These are phyloP conservation scores for Fusarium sp. DNA, from an alignment of 2,329 filamentous ascomycete genomes.

Conservation along the genomic window DNA sequence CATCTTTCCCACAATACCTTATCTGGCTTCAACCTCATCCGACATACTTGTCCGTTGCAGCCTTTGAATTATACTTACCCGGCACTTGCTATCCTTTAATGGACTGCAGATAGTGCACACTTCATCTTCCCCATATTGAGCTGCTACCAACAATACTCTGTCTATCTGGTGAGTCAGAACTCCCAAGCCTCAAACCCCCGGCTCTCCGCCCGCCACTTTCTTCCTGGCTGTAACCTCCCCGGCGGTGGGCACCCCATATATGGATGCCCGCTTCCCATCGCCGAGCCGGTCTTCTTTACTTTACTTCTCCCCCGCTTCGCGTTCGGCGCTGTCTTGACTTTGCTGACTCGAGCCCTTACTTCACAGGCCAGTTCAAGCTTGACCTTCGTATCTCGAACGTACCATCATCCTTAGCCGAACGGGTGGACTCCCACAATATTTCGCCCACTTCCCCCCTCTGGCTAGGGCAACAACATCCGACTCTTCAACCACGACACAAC, in stretches of 20 bases:
- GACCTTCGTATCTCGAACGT: constrained; percentile 30
- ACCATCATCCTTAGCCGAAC: constrained; percentile 34
- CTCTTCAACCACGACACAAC: constrained; percentile 22
- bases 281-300: constrained; percentile 29
- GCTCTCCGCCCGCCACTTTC: constrained; percentile 36
- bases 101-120: constrained; percentile 37
- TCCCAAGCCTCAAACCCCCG: constrained; percentile 25
- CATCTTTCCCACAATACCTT: constrained; percentile 40
- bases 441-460: constrained; percentile 37
- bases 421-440: constrained; percentile 45
- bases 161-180: constrained; percentile 44
- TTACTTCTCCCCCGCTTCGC: constrained; percentile 30
- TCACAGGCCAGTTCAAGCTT: constrained; percentile 33
- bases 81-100: constrained; percentile 36
- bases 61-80: constrained; percentile 7
- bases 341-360: constrained; percentile 39
- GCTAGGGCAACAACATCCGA: constrained; percentile 41
- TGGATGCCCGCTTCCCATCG: constrained; percentile 40
- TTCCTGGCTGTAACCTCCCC: constrained; percentile 35
- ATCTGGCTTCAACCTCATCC: constrained; percentile 38
- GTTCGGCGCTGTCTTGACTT: constrained; percentile 25
- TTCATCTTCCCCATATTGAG: not conserved
- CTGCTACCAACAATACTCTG: constrained; percentile 12
- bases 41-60: constrained; percentile 26
- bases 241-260: constrained; percentile 40